Base-by-base conservation (phyloP, 768 basidiomycete genomes). In the Suillus decipiens region DNA sequence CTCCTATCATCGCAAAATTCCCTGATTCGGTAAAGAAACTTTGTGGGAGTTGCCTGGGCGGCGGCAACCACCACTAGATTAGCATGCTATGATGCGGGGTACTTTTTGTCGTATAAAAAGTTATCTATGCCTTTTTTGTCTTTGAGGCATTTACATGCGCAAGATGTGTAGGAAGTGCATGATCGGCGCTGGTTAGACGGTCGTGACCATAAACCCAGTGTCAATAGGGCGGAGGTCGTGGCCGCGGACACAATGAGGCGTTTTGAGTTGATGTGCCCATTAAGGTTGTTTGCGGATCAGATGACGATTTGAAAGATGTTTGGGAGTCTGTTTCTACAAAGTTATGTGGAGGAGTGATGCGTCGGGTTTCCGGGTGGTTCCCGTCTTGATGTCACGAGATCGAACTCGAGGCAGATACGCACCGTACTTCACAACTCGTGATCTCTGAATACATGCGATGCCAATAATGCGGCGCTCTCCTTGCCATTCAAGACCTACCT, bases 391-490 rank as follows among this genome's bases (percentile, higher is more conserved):
- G 17, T 15, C 41, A 42, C 41, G 19, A 42, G 41, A 42, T 42
- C 41, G 41, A 39, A 14, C 39, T 15, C 39, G 39, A 41, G 2
- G 39, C 15, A 41, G 39, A 22, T 8, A 24, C 36, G 17, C 61
- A 90, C 92, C 85, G 85, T 84, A 31, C 88, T 84, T 95, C 94
- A 95, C 8, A 90, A 79, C 73, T 97, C 95, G 70, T 95, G 93
- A 69, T 99, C 96, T 96, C 73, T 96, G 95, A 7, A 98, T 85
- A 71, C 98, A 98, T 28, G 86, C 80, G 71, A 89, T 97, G 0
- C 90, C 92, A 17, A 78, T 75, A 10, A 79, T 66, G 1, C 88
- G 83, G 37, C 37, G 1, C 90, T 79, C 63, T 90, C 88, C 1
- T 83, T 60, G 9, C 87, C 87, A 3, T 86, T 84, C 7, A 77